Base-by-base conservation (phyloP, 306 rosid species). In the Lathyrus aphaca region DNA sequence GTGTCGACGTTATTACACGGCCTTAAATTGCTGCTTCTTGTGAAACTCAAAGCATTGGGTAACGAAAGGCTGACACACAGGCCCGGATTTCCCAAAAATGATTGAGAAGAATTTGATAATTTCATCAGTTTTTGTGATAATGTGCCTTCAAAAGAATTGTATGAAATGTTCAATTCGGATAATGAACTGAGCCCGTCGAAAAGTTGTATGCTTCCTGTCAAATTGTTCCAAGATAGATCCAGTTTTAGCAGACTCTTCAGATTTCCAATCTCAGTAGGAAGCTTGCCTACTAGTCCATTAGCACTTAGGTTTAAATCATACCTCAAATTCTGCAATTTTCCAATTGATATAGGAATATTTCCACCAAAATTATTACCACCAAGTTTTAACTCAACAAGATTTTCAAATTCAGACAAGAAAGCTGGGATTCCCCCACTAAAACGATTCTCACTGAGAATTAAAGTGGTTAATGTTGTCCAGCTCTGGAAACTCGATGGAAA, bases 361-460 rank as follows among this genome's bases (percentile, higher is more conserved):
- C 98, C 97, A 44, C 88, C 91, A 14, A 93, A 74, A 45, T 44
- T 32, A 73, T 93, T 93, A 73, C 96, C 96, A 38, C 91, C 97
- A 69, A 93, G 85, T 13, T 78, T 86, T 58, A 93, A 82, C 72
- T 79, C 83, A 0, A 16, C 51, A 18, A 93, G 96, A 69, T 5
- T 40, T 35, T 37, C 30, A 70, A 82, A 82, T 9, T 82, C 85
- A 0, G 82, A 74, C 59, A 93, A 66, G 77, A 89, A 79, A 49
- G 11, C 14, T 2, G 89, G 96, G 58, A 93, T 76, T 14, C 91
- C 89, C 2, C 91, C 94, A 6, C 42, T 71, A 21, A 93, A 87
- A 69, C 1, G 49, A 79, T 90, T 93, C 73, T 85, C 91, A 12
- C 82, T 85, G 25, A 93, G 64, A 55, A 72, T 45, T 69, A 88